Conservation (phyloP, 345 rosid species). For the Eucalyptus urophylla region DNA sequence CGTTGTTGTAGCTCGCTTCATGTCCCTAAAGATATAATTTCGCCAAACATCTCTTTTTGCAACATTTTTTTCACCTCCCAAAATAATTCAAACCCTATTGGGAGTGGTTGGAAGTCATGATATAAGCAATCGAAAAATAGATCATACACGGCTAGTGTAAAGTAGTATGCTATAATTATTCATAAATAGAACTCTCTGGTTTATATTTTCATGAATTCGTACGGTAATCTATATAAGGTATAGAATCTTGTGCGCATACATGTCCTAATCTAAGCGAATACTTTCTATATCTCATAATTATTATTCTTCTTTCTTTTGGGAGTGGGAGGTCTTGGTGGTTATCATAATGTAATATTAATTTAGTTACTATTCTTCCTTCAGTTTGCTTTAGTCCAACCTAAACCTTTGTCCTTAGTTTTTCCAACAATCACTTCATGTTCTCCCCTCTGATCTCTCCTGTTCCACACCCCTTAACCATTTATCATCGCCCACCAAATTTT, state of each 20-base stretch:
- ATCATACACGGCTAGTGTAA: neutral
- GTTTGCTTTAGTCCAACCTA: neutral
- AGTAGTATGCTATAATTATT: neutral
- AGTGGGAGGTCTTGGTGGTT: neutral
- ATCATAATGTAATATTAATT: neutral
- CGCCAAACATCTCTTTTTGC: neutral
- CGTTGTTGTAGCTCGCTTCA: neutral
- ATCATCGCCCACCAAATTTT: neutral
- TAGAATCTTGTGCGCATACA: neutral
- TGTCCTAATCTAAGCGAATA: neutral
- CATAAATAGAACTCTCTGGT: neutral
- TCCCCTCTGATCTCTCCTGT: neutral
- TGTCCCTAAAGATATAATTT: neutral
- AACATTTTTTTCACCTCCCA: neutral
- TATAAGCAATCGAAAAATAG: neutral
- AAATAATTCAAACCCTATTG: neutral
- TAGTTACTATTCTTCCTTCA: neutral
- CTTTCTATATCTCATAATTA: neutral
- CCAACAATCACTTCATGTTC: neutral
- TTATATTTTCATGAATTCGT: neutral
- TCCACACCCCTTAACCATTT: neutral
- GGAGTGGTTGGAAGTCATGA: neutral
- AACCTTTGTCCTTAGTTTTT: neutral
- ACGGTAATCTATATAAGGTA: neutral
- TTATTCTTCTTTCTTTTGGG: neutral